Conservation (phyloP, 768 basidiomycete genomes). For the Clavulina sp. region DNA sequence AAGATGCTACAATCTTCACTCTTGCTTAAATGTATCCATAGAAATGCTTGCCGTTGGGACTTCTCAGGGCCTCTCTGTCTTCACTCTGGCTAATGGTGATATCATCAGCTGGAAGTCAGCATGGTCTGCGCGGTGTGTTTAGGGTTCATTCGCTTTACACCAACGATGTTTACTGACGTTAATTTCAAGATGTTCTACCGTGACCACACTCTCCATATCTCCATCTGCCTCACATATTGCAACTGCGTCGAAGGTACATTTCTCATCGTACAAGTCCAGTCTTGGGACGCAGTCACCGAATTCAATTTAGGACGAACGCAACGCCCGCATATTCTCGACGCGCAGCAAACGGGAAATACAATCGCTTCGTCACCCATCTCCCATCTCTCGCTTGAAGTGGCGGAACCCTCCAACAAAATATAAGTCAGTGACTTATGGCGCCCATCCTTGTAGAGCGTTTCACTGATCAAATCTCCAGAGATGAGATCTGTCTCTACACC, state of each 20-base stretch:
- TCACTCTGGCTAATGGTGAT: constrained; percentile 61
- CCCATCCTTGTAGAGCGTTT: background rate
- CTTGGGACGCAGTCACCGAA: constrained; percentile 5
- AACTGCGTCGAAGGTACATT: constrained; percentile 38
- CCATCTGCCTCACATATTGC: constrained; percentile 64
- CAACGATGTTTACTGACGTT: background rate
- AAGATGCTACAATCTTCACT: background rate
- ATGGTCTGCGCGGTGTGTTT: constrained; percentile 67
- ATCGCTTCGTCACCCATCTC: constrained; percentile 52
- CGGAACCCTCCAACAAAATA: constrained; percentile 45
- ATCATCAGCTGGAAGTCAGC: constrained; percentile 69
- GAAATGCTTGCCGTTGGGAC: constrained; percentile 28
- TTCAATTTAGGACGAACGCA: constrained; percentile 22
- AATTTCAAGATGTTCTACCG: background rate
- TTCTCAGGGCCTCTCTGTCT: constrained; percentile 43
- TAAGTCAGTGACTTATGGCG: constrained; percentile 30
- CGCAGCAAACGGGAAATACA: constrained; percentile 55
- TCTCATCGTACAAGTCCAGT: background rate
- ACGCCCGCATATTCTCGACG: constrained; percentile 51
- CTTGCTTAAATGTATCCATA: background rate
- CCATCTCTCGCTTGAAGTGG: constrained; percentile 54
- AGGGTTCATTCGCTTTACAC: constrained; percentile 27
- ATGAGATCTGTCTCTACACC: constrained; percentile 67
- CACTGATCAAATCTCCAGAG: constrained; percentile 23
- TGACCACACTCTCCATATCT: constrained; percentile 32